These are phyloP conservation scores for Onygenales sp. DNA, from an alignment of 2,329 filamentous ascomycete genomes.

Conservation along the genomic window DNA sequence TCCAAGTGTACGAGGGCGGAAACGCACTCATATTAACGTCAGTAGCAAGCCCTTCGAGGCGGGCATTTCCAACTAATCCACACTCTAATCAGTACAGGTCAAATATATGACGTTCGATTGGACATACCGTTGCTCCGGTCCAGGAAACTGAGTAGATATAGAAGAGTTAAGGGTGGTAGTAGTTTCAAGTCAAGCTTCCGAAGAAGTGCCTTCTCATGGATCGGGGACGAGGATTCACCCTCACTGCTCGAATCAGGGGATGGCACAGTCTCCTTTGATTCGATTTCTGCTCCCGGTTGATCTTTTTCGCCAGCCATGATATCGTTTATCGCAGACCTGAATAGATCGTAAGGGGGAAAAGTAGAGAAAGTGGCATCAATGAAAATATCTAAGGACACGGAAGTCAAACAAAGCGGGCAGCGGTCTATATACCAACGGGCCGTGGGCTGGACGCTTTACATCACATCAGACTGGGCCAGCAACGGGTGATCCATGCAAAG, in stretches of 20 bases:
- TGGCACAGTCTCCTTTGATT: neutral
- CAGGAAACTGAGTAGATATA: slow-evolving; percentile 37
- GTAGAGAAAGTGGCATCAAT: neutral
- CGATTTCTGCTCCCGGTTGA: neutral
- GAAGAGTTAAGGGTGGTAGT: slow-evolving; percentile 33
- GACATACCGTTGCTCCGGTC: slow-evolving; percentile 32
- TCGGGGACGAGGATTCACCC: slow-evolving; percentile 13
- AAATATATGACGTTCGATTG: neutral
- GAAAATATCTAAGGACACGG: no score
- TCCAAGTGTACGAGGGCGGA: neutral
- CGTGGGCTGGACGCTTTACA: no score
- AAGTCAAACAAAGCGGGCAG: no score
- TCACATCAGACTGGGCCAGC: neutral
- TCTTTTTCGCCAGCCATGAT: neutral
- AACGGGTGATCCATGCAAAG: neutral
- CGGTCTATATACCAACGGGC: no score
- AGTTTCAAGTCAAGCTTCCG: slow-evolving; percentile 36
- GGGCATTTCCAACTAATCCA: slow-evolving; percentile 28
- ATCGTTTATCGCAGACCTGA: neutral
- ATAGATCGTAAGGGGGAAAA: neutral
- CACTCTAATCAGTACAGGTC: neutral
- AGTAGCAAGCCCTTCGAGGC: slow-evolving; percentile 26
- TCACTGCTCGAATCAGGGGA: slow-evolving; percentile 11
- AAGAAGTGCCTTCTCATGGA: slow-evolving; percentile 31
- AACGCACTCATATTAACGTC: slow-evolving; percentile 30